phyloP scores from a whole-genome alignment of 1,284 basidiomycete species.

The Cryptococcus sp. region DNA sequence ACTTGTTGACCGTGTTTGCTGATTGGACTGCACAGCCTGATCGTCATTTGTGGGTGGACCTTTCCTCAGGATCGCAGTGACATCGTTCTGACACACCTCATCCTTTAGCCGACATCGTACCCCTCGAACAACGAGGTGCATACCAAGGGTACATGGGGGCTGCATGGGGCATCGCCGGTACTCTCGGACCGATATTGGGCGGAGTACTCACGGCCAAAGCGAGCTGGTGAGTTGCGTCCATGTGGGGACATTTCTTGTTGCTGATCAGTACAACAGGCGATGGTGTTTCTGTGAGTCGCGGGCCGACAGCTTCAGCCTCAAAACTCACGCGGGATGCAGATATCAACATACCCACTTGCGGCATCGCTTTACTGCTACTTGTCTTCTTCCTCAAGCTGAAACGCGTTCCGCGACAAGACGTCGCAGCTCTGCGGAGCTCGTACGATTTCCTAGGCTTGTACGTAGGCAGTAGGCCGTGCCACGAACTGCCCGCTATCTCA shows the following conservation, averaged over 20 bases:
- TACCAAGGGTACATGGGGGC: conserved; percentile 47
- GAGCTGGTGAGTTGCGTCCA: conserved; percentile 22
- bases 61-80: not conserved
- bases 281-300: conserved; percentile 33
- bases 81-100: not conserved
- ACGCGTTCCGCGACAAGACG: conserved; percentile 6
- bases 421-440: conserved; percentile 14
- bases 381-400: conserved; percentile 49
- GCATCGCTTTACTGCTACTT: conserved; percentile 66
- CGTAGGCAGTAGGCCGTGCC: conserved; percentile 63
- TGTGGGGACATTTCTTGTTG: not conserved
- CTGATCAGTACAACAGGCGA: conserved; percentile 18
- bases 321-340: conserved; percentile 6
- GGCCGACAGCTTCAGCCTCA: not conserved
- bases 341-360: conserved; percentile 47
- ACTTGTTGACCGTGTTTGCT: too few species aligned
- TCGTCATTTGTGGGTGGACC: conserved; percentile 19
- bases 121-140: conserved; percentile 42
- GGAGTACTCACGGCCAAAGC: conserved; percentile 42
- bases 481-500: too few species aligned
- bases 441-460: conserved; percentile 50
- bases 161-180: conserved; percentile 48
- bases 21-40: conserved; percentile 8
- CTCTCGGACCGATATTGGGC: conserved; percentile 52
- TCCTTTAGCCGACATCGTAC: conserved; percentile 36